Base-by-base conservation (phyloP, 495 filamentous ascomycete species). In the Hypoxylon perforatum region DNA sequence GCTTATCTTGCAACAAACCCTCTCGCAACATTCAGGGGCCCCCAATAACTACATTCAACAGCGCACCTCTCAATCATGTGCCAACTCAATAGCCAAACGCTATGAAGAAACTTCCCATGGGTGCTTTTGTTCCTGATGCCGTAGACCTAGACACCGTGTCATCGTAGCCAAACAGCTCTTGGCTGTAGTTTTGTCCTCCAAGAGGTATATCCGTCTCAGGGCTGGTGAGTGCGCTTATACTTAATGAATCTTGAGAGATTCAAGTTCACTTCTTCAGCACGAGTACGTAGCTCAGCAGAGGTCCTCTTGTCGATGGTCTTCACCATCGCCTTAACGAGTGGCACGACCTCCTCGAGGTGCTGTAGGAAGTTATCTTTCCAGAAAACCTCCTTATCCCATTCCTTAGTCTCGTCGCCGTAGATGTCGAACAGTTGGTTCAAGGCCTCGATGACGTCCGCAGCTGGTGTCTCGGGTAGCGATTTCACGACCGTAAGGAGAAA, bases 361-460 rank as follows among this genome's bases (percentile, higher is more conserved):
- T 79, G 73, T 42, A 87, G 71, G 67, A 88, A 88, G n/a, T 77
- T 79, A 54, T 85, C 77, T 51, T 81, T 83, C 80, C 85, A 86
- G 67, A 89, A 89, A 3, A 89, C 84, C 36, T 85, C 82, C 57
- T 72, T 77, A 61, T 89, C 87, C 61, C 81, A 85, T 28, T 76
- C 71, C 54, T 74, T 80, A 14, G 77, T 76, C 57, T 84, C 82
- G 55, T 89, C 87, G 6, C 82, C 82, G 65, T 89, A 89, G 33
- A 88, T 82, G 48, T 88, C 87, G 62, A 86, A 86, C 18, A 89
- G 57, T 67, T 87, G 82, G 71, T 89, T 85, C 36, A 89, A 71
- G 11, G 83, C 82, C 72, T 88, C 86, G 17, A 88, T 77, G 3
- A 76, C 67, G 33, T 87, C 82, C 5, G 81, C 84, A 4, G 81